Base-by-base conservation (phyloP, 495 filamentous ascomycete genomes). In the Penicillium simplicissimum region DNA sequence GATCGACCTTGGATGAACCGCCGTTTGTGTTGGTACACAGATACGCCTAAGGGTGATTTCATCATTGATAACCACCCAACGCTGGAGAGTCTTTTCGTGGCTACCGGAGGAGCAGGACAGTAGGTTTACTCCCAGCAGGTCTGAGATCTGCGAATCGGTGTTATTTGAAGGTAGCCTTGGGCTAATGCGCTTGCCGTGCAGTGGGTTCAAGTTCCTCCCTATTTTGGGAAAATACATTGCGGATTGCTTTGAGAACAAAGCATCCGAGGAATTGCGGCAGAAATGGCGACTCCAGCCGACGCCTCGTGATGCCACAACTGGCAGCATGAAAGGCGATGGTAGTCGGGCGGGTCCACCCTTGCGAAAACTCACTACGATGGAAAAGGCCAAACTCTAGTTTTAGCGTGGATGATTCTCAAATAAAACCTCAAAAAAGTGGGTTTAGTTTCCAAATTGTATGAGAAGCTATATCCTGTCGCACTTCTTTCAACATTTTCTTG, bases 131-230 rank as follows among this genome's bases (percentile, higher is more conserved):
- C 51, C 3, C 21, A 4, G 10, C 21, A 25, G 7, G 10, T 35
- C 23, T 7, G 0, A 4, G n/a, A 34, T 53, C 33, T 7, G 17
- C 8, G 8, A 1, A 37, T 45, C 6, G 51, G 14, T 17, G 9
- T 14, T 47, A 34, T 40, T 38, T 21, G 23, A 35, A 0, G 15
- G 7, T 17, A 31, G 14, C 3, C 28, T 31, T 8, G 37, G 14
- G 55, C 62, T 67, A 55, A 68, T 36, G 2, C 3, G 1, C 28
- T 0, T 21, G n/a, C 8, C 35, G n/a, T n/a, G n/a, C n/a, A 75
- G 73, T 73, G 91, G 75, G 1, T 95, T 89, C 75, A 94, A 95
- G 69, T 95, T 94, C 66, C 65, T 93, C 60, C 91, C 91, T 0
- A 82, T 93, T 14, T 69, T 95, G 8, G 91, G 91, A 6, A 84